Base-by-base conservation (phyloP, 331 rosid species). In the Phaseolus coccineus region DNA sequence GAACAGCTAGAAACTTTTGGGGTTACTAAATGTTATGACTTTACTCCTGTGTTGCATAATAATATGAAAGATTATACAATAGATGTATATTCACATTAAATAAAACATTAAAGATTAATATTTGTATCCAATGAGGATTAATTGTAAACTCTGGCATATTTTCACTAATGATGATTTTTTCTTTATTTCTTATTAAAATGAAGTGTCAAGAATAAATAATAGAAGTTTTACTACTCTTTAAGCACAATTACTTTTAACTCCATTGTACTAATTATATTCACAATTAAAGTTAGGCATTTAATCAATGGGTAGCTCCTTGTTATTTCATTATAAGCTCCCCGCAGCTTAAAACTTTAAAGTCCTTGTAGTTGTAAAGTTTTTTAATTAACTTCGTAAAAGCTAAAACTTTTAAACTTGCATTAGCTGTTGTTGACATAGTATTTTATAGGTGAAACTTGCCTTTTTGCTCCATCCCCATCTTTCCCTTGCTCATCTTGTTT, bases 111-210 rank as follows among this genome's bases (percentile, higher is more conserved):
- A 50, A 33, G 52, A 27, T 30, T 58, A 22, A 28, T 77, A 37
- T 56, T 46, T 57, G n/a, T 57, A 13, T 61, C 42, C 67, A 31
- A 78, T n/a, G 62, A 46, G 63, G 31, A 42, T 33, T 6, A 78
- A 30, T 57, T 69, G 39, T 57, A 30, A 47, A 16, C 63, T 28
- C 31, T 46, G 62, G 2, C 22, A 1, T 27, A 68, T 56, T 76
- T 52, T 27, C 35, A 42, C n/a, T 53, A 56, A 67, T 44, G 48
- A 73, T 65, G 22, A 28, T 6, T 2, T 35, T 39, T 39, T 6
- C 2, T 4, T 39, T 39, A 39, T 81, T 47, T 74, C 19, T 28
- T 33, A 13, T 19, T 39, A 74, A 74, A 62, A 61, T 30, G 19
- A 75, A 44, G 5, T 74, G 24, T 15, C 16, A 74, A 71, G 56